Base-by-base conservation (phyloP, 2,329 filamentous ascomycete genomes). In the Alternaria novae-zelandiae region DNA sequence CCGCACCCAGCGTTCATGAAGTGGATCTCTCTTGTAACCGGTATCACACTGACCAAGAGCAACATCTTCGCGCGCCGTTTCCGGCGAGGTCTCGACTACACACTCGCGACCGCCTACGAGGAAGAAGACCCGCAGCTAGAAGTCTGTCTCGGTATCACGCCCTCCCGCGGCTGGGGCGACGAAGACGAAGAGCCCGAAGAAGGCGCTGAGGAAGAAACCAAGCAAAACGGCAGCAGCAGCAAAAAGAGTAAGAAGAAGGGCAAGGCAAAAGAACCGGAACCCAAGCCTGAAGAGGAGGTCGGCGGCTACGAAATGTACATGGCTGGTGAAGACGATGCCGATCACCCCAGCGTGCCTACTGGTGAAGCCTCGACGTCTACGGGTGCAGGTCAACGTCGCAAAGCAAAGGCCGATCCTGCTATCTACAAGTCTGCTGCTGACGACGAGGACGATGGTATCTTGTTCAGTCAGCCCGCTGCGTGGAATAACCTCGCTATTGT, bases 401-500 rank as follows among this genome's bases (percentile, higher is more conserved):
- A 80, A 65, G 74, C 76, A 0, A 79, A 79, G 60, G 81, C 82
- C 0, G 93, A 96, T 78, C 94, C 95, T 1, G 96, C 96, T 9
- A 87, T 99, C 54, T 99, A 99, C 85, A 78, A 74, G 50, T 80
- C 79, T 21, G 86, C 79, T 2, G 79, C 70, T 1, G 83, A 83
- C 13, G 87, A 88, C 44, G 95, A 96, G 57, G 94, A 97, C 61
- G 90, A 91, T 69, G 89, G 89, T 0, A 88, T 92, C 55, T 80
- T 92, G 32, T 91, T 92, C 77, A 89, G 86, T 50, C 90, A 89
- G 72, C 85, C 89, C 0, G 89, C 90, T 2, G 83, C 84, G 8
- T 99, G 96, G 96, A 98, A 98, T 80, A 93, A 91, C 68, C 86
- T 99, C 83, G 94, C 91, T 68, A 88, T 99, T 69, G 96, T 98